Conservation (phyloP, 306 rosid genomes). For the Lupinus albus region DNA sequence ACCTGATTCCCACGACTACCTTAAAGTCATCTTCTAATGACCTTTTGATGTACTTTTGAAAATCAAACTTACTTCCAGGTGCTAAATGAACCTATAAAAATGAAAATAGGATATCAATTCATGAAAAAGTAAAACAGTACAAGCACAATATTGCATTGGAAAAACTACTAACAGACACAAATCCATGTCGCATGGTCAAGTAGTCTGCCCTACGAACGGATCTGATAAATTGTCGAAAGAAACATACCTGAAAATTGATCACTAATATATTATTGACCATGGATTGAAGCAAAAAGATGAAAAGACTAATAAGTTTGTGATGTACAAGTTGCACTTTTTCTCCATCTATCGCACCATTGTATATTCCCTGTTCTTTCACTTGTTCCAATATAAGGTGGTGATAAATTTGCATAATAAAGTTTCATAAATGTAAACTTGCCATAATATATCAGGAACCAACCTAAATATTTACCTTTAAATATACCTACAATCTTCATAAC, state of each 20-base stretch:
- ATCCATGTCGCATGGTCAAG: slow-evolving; percentile 93
- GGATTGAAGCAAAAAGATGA: slow-evolving; percentile 11
- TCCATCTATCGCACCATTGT: not conserved
- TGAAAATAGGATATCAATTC: not conserved
- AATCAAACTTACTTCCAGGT: slow-evolving; percentile 92
- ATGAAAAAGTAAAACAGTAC: not conserved
- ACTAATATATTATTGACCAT: slow-evolving; percentile 1
- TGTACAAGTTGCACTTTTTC: not conserved
- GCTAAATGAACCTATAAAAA: slow-evolving; percentile 82
- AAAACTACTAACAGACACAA: slow-evolving; percentile 67
- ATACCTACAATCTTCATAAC: not conserved
- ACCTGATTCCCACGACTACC: slow-evolving; percentile 98
- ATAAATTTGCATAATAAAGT: not conserved
- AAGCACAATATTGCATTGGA: slow-evolving; percentile 6
- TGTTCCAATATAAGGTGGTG: not conserved
- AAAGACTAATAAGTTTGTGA: slow-evolving; percentile 3
- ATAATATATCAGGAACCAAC: not conserved
- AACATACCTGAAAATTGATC: slow-evolving; percentile 65
- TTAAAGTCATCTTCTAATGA: slow-evolving; percentile 97
- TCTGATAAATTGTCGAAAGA: slow-evolving; percentile 85
- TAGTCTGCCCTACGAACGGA: slow-evolving; percentile 90
- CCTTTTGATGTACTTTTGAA: slow-evolving; percentile 90
- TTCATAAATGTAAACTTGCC: not conserved
- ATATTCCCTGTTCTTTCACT: not conserved
- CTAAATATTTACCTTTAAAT: not conserved